These are phyloP conservation scores for Acacia confusa DNA, from an alignment of 306 rosid genomes.

Conservation along the genomic window DNA sequence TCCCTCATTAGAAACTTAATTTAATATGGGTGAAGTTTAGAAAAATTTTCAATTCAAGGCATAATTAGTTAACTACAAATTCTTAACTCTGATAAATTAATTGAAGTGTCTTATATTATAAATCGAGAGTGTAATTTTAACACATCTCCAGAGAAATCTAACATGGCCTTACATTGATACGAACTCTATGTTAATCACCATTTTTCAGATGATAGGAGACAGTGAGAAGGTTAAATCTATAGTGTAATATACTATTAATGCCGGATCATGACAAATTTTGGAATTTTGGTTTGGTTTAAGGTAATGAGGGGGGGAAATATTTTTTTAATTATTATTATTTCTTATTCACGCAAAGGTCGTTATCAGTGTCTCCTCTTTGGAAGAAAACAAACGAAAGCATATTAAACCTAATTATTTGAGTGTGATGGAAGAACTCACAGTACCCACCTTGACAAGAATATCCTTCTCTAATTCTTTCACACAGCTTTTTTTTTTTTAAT, in stretches of 20 bases:
- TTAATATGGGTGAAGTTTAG: too few species aligned
- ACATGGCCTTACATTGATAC: too few species aligned
- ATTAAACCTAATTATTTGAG: conserved; percentile 41
- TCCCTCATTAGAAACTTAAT: too few species aligned
- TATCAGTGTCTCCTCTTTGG: conserved; percentile 30
- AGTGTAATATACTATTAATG: not conserved
- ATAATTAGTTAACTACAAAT: too few species aligned
- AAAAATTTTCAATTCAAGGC: too few species aligned
- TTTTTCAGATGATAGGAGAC: not conserved
- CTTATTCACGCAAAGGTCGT: conserved; percentile 45
- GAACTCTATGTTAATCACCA: not conserved
- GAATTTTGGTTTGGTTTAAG: not conserved
- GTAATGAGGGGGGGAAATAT: not conserved
- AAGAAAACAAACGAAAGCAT: conserved; percentile 31
- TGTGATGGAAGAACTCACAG: conserved; percentile 30
- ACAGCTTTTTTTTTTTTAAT: not conserved
- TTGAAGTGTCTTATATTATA: too few species aligned
- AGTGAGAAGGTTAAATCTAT: not conserved
- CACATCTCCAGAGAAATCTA: too few species aligned
- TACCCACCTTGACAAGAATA: conserved; percentile 35
- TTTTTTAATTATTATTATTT: conserved; percentile 21
- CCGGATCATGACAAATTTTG: not conserved
- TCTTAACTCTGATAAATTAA: too few species aligned
- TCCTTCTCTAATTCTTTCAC: conserved; percentile 15
- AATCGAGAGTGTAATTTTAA: too few species aligned